Evolutionary conservation across 2,329 filamentous ascomycete genomes (phyloP).

Genomic region (Didymella sp.): DNA sequence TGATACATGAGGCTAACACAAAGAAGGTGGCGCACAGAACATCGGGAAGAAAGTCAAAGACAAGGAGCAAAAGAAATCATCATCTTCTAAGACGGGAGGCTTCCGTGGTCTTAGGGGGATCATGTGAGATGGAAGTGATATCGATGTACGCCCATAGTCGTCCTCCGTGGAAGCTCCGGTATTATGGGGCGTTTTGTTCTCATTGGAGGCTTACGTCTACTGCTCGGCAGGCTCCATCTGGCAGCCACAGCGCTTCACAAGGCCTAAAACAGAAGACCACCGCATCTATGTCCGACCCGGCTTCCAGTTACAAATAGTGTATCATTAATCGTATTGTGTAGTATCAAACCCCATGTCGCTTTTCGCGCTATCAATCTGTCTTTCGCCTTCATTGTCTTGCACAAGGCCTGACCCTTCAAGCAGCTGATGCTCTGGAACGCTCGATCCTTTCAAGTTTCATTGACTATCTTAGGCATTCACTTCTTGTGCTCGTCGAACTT

Average conservation of each 20-base stretch:
- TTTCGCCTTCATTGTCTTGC: neutral
- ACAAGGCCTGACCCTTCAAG: too few relatives aligned
- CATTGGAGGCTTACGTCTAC: too few relatives aligned
- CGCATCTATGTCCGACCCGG: too few relatives aligned
- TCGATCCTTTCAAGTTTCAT: too few relatives aligned
- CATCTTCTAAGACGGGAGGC: conserved; percentile 49
- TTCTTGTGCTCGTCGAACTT: neutral
- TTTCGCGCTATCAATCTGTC: neutral
- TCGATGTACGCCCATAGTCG: too few relatives aligned
- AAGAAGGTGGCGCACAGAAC: conserved; percentile 60
- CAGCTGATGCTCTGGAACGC: neutral
- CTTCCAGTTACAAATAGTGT: neutral
- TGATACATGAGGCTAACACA: conserved; percentile 43
- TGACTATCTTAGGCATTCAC: neutral
- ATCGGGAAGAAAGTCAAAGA: conserved; percentile 62
- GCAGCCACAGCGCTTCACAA: neutral
- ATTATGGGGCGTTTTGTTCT: neutral
- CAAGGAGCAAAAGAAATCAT: conserved; percentile 55
- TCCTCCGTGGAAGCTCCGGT: neutral
- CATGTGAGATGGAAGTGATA: conserved; percentile 31
- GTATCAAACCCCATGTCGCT: neutral
- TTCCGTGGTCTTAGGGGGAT: conserved; percentile 52
- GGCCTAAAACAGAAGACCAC: neutral
- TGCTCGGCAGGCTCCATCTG: too few relatives aligned
- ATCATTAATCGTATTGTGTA: neutral